phyloP scores from a whole-genome alignment of 2,329 filamentous ascomycete species.

The Pseudogymnoascus verrucosus region DNA sequence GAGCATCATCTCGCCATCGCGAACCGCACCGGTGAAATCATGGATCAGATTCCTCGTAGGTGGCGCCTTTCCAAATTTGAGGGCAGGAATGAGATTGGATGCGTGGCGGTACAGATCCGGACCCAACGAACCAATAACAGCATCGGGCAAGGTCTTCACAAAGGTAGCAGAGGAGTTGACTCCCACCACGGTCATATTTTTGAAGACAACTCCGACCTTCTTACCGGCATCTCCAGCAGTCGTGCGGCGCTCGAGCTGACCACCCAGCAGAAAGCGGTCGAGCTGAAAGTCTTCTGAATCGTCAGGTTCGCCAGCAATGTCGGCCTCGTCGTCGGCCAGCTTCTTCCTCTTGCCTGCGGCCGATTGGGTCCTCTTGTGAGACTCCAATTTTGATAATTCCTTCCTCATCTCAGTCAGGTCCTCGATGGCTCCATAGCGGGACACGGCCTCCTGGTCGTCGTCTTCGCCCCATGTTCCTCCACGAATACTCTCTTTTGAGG shows the following conservation, averaged over 20 bases:
- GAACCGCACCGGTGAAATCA: slow-evolving; percentile 59
- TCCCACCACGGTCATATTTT: slow-evolving; percentile 67
- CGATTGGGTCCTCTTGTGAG: not conserved
- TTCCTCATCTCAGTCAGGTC: not conserved
- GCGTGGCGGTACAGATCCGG: slow-evolving; percentile 66
- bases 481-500: not conserved
- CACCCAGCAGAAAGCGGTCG: slow-evolving; percentile 62
- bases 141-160: slow-evolving; percentile 65
- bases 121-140: slow-evolving; percentile 70
- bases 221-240: slow-evolving; percentile 58
- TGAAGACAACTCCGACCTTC: slow-evolving; percentile 70
- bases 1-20: slow-evolving; percentile 64
- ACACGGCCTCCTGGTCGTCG: slow-evolving; percentile 2
- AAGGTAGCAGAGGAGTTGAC: slow-evolving; percentile 58
- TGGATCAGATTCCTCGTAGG: slow-evolving; percentile 43
- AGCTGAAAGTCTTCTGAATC: slow-evolving; percentile 58
- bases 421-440: not conserved
- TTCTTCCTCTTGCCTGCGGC: not conserved
- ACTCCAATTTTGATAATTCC: not conserved
- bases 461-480: slow-evolving; percentile 7
- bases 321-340: not conserved
- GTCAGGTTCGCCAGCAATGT: slow-evolving; percentile 21
- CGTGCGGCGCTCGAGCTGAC: slow-evolving; percentile 66
- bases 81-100: slow-evolving; percentile 20
- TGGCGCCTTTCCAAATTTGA: slow-evolving; percentile 18